These are phyloP conservation scores for Bonnemaisonia californica DNA, from an alignment of 31 red algal species.

Conservation along the genomic window DNA sequence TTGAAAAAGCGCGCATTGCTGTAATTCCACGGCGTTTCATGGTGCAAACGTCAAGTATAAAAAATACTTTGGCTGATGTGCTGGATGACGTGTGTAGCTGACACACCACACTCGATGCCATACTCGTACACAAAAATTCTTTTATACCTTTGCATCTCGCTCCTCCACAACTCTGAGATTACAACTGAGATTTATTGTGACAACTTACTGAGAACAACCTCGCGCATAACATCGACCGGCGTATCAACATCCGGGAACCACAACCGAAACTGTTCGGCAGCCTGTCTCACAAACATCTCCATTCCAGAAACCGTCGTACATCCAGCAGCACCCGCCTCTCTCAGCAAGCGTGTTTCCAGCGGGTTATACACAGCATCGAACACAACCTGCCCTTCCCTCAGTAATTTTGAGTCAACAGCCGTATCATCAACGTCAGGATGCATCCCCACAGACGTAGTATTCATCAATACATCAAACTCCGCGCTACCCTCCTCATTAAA, in stretches of 20 bases:
- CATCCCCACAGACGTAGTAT: conserved; percentile 95
- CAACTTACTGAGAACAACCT: conserved; percentile 58
- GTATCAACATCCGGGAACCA: conserved; percentile 67
- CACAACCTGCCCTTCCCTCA: conserved; percentile 57
- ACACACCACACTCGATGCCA: too few relatives aligned
- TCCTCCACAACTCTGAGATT: too few relatives aligned
- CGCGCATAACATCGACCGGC: conserved; percentile 69
- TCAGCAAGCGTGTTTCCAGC: conserved; percentile 75
- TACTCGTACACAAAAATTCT: too few relatives aligned
- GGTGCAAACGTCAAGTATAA: too few relatives aligned
- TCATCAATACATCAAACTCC: conserved; percentile 85
- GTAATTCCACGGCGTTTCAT: too few relatives aligned
- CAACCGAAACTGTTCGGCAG: conserved; percentile 73
- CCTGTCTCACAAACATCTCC: conserved; percentile 99
- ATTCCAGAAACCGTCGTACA: conserved; percentile 76
- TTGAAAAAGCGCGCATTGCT: too few relatives aligned
- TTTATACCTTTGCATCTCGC: too few relatives aligned
- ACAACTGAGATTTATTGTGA: background rate
- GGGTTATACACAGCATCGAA: conserved; percentile 98
- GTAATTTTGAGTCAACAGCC: conserved; percentile 46
- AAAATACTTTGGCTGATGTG: too few relatives aligned
- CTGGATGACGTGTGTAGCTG: too few relatives aligned
- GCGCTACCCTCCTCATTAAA: conserved; percentile 14
- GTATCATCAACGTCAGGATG: conserved; percentile 62
- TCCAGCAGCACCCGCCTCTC: conserved; percentile 52